These are phyloP conservation scores for Tetracladium setigerum DNA, from an alignment of 495 filamentous ascomycete genomes.

Conservation along the genomic window DNA sequence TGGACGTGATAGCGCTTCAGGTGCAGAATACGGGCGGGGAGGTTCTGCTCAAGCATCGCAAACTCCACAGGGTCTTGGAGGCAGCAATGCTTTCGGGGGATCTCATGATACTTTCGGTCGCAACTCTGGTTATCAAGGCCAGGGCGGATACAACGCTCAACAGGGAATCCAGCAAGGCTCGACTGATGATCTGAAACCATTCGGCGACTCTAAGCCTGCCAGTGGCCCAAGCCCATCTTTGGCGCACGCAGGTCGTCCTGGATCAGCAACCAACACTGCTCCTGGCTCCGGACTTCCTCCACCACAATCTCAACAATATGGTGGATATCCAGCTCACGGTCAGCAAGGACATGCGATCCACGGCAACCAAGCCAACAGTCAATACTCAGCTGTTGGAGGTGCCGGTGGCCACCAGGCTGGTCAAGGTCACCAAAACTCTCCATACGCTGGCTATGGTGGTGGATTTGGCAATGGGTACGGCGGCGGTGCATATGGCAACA, in stretches of 20 bases:
- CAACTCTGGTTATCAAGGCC: conserved; percentile 53
- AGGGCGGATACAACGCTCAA: conserved; percentile 59
- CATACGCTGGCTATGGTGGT: conserved; percentile 42
- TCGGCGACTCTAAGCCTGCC: conserved; percentile 61
- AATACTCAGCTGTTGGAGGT: conserved; percentile 60
- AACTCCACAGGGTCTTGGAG: conserved; percentile 52
- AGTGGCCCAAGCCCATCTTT: conserved; percentile 80
- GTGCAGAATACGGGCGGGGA: conserved; percentile 66
- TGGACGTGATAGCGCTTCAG: conserved; percentile 54
- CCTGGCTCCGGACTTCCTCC: conserved; percentile 62
- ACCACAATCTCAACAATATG: conserved; percentile 66
- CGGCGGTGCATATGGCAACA: conserved; percentile 12
- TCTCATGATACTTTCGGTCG: conserved; percentile 77
- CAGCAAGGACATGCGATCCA: conserved; percentile 53
- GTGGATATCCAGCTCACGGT: conserved; percentile 65
- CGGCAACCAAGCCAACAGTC: conserved; percentile 43
- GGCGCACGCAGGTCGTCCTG: conserved; percentile 70
- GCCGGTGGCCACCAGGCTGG: conserved; percentile 57
- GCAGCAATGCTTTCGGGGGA: conserved; percentile 54
- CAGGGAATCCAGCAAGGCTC: conserved; percentile 45
- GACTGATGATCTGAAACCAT: conserved; percentile 72
- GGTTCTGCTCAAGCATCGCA: conserved; percentile 67
- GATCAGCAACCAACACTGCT: conserved; percentile 72
- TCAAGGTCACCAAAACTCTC: conserved; percentile 54
- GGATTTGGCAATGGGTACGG: conserved; percentile 50